A percentile compares a stretch with the other conserved stretches of the same genome.
Evolutionary conservation across 179 eudicot genomes (phyloP).

Genomic region (Spinacia oleracea): DNA sequence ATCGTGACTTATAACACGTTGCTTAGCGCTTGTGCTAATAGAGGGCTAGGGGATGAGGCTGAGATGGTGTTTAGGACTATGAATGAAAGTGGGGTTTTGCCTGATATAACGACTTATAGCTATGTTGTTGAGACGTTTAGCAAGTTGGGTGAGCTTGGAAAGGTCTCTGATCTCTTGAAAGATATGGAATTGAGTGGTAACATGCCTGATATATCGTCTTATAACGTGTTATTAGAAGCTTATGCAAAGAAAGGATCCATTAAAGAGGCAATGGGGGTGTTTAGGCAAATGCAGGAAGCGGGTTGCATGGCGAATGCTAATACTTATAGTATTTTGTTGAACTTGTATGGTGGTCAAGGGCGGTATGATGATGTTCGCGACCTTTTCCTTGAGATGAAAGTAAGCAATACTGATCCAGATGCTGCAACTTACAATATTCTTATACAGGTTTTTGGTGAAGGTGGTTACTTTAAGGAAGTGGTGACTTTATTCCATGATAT

Average conservation of each 20-base stretch:
- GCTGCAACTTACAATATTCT: slow-evolving; percentile 85
- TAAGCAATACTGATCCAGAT: slow-evolving; percentile 86
- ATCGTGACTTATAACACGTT: slow-evolving; percentile 82
- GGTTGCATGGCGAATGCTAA: slow-evolving; percentile 80
- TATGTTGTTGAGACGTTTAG: slow-evolving; percentile 84
- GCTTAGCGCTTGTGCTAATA: slow-evolving; percentile 80
- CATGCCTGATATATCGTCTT: slow-evolving; percentile 75
- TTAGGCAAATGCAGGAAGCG: slow-evolving; percentile 90
- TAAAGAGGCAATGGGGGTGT: slow-evolving; percentile 82
- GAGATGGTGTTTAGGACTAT: slow-evolving; percentile 92
- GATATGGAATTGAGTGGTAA: slow-evolving; percentile 82
- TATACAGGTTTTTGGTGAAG: slow-evolving; percentile 86
- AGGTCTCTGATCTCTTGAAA: slow-evolving; percentile 66
- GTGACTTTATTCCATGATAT: slow-evolving; percentile 92
- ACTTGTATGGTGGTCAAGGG: slow-evolving; percentile 76
- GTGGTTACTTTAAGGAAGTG: slow-evolving; percentile 96
- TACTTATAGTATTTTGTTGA: slow-evolving; percentile 80
- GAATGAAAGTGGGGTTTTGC: slow-evolving; percentile 88
- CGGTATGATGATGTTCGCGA: slow-evolving; percentile 91
- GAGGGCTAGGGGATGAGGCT: slow-evolving; percentile 80
- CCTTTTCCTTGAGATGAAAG: slow-evolving; percentile 96
- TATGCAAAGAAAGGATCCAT: slow-evolving; percentile 69
- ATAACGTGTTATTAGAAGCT: slow-evolving; percentile 87
- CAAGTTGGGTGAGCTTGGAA: slow-evolving; percentile 64
- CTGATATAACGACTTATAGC: slow-evolving; percentile 75